Base-by-base conservation (phyloP, 2,329 filamentous ascomycete genomes). In the Penicillium sp. region DNA sequence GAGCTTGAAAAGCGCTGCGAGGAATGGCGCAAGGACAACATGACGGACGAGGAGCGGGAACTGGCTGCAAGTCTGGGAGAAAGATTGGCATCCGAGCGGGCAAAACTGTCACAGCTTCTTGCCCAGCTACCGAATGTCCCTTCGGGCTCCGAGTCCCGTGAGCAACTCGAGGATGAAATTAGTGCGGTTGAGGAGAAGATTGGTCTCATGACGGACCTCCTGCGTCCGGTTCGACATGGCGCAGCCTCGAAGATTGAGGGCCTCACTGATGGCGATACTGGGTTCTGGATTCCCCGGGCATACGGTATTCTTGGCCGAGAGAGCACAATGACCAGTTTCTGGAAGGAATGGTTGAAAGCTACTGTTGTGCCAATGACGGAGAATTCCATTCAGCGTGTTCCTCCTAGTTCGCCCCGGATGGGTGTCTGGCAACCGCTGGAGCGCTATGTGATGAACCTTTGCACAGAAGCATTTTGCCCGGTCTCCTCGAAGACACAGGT, bases 171-270 rank as follows among this genome's bases (percentile, higher is more conserved):
- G 69, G 94, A 97, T 55, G 87, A 97, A 68, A 99, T 99, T 71
- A 95, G 92, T 69, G 83, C 89, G 0, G 92, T 97, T 8, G 94
- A 99, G 75, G 94, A 99, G 77, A 97, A 97, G 76, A 99, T 99
- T 66, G 85, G 86, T 29, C 80, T 99, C 52, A 99, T 99, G 94
- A 92, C 93, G 1, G 94, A 99, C 74, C 88, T 99, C 76, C 78
- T 99, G 62, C 85, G 93, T 56, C 94, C 94, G 15, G 85, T 99
- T 64, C 85, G 94, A 63, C 94, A 97, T 72, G 94, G 91, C 33
- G 94, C 94, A 43, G 93, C 94, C 27, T 93, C 92, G 49, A 97
- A 96, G 76, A 99, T 99, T 58, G 94, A 99, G 70, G 94, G 94
- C 20, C 80, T 99, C 58, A 97, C 93, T 0, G 90, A 95, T 62